Evolutionary conservation across 1,284 basidiomycete genomes (phyloP).

Genomic region (Ceratobasidium sp.): DNA sequence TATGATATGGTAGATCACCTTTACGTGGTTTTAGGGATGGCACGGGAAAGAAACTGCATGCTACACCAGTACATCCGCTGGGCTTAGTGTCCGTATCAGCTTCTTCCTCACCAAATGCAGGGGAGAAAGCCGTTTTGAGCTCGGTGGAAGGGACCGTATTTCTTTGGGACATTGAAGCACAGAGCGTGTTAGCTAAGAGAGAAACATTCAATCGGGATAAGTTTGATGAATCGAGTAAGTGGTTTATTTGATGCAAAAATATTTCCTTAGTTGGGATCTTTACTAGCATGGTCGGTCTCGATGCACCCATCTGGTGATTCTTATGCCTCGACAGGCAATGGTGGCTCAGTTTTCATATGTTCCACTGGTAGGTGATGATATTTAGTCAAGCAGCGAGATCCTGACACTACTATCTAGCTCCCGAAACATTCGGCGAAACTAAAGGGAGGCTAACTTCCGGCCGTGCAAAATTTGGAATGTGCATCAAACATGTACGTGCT

Average conservation of each 20-base stretch:
- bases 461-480: conserved; percentile 85
- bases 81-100: conserved; percentile 79
- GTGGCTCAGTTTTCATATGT: conserved; percentile 78
- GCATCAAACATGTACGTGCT: conserved; percentile 76
- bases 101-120: conserved; percentile 63
- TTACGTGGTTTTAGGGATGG: conserved; percentile 60
- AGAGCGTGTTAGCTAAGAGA: conserved; percentile 69
- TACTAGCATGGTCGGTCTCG: conserved; percentile 81
- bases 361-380: conserved; percentile 63
- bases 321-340: conserved; percentile 83
- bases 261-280: conserved; percentile 8
- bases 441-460: conserved; percentile 64
- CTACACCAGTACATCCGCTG: conserved; percentile 77
- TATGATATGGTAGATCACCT: background rate
- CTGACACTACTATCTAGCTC: conserved; percentile 68
- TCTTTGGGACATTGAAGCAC: conserved; percentile 75
- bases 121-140: conserved; percentile 76
- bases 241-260: conserved; percentile 37
- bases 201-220: conserved; percentile 76
- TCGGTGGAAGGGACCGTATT: conserved; percentile 83
- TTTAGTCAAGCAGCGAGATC: background rate
- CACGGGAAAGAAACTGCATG: conserved; percentile 72
- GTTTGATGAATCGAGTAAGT: conserved; percentile 78
- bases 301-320: conserved; percentile 77
- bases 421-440: conserved; percentile 69